A percentile compares a stretch with the other conserved stretches of the same genome.
Evolutionary conservation across 2,329 filamentous ascomycete species (phyloP).

Genomic region (Penicillium sp.): DNA sequence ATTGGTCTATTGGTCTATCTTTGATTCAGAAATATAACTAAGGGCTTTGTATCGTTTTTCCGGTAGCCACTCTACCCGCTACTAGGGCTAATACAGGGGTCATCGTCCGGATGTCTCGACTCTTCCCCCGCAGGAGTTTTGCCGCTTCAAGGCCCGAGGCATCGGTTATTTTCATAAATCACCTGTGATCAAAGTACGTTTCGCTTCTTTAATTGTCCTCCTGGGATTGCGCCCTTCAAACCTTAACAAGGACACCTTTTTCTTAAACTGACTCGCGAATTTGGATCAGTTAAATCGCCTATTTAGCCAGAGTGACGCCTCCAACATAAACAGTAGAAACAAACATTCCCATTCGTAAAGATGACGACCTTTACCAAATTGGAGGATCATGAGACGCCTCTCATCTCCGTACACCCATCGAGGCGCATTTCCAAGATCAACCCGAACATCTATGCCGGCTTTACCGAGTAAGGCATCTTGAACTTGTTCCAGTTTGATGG

Average conservation of each 20-base stretch:
- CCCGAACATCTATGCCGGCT: constrained; percentile 78
- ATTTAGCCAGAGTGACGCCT: background rate
- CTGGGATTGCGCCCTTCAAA: background rate
- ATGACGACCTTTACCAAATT: constrained; percentile 77
- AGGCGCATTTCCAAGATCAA: constrained; percentile 72
- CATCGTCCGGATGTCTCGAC: constrained; percentile 6
- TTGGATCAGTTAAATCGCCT: background rate
- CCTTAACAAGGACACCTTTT: background rate
- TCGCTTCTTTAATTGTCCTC: background rate
- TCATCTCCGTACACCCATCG: constrained; percentile 64
- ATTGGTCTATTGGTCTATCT: background rate
- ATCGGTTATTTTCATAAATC: background rate
- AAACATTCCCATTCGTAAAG: constrained; percentile 6
- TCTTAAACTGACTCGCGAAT: background rate
- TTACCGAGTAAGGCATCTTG: constrained; percentile 66
- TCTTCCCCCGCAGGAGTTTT: constrained; percentile 35
- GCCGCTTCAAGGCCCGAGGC: constrained; percentile 23
- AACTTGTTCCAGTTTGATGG: background rate
- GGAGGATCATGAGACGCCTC: constrained; percentile 58
- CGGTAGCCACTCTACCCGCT: background rate
- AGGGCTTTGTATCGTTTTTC: background rate
- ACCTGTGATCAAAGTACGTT: no score
- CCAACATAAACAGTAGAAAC: constrained; percentile 3
- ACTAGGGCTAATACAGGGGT: background rate
- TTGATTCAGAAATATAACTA: background rate